These are phyloP conservation scores for Tribonema minus DNA, from an alignment of 108 stramenopile species.

Conservation along the genomic window DNA sequence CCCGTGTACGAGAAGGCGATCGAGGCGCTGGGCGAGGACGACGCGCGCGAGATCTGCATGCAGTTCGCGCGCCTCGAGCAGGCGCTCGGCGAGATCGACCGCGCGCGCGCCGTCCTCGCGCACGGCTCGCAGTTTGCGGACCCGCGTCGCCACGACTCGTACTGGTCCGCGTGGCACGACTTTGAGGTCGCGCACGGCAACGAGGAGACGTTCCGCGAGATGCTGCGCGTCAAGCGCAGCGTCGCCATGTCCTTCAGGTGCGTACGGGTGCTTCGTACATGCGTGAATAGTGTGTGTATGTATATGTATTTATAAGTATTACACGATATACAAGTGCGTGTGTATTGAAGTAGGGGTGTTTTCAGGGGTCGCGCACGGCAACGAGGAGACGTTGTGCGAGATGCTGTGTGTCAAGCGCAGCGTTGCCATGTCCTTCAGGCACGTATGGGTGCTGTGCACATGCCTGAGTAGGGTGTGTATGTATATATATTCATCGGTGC, in stretches of 20 bases:
- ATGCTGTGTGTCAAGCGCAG: conserved; percentile 88
- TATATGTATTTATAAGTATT: background rate
- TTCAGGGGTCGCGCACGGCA: conserved; percentile 91
- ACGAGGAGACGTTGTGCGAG: conserved; percentile 95
- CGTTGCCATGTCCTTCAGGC: conserved; percentile 81
- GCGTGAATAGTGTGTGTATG: background rate
- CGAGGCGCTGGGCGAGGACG: conserved; percentile 69
- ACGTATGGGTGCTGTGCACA: too few relatives aligned
- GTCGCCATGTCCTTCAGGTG: conserved; percentile 82
- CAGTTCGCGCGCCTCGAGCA: conserved; percentile 89
- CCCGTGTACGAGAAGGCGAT: conserved; percentile 88
- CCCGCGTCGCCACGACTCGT: conserved; percentile 74
- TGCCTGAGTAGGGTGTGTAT: too few relatives aligned
- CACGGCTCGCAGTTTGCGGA: conserved; percentile 95
- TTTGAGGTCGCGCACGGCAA: conserved; percentile 95
- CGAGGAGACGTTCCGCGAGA: conserved; percentile 95
- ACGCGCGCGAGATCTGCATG: conserved; percentile 75
- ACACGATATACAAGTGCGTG: background rate
- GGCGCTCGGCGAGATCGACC: conserved; percentile 78
- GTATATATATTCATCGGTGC: too few relatives aligned
- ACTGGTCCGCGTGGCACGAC: conserved; percentile 92
- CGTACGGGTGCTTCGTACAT: background rate
- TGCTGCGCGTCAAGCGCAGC: conserved; percentile 85
- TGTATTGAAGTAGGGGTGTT: too few relatives aligned
- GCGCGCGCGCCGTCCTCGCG: conserved; percentile 77